A percentile compares a stretch with the other conserved stretches of the same genome.
Evolutionary conservation across 1,284 basidiomycete genomes (phyloP).

Genomic region (Sanghuangporus weigelae): DNA sequence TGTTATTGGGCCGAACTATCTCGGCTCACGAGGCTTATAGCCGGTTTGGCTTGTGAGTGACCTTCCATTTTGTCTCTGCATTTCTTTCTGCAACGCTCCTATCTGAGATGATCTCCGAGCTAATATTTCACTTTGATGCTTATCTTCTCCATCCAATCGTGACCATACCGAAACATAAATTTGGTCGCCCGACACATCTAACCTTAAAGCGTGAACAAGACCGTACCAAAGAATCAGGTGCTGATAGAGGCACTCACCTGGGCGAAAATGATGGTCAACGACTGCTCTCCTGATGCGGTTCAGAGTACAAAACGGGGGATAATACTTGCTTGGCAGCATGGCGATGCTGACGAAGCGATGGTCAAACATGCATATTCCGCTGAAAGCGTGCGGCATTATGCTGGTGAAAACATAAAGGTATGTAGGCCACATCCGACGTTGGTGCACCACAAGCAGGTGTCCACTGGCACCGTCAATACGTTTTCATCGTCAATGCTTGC

Average conservation of each 20-base stretch:
- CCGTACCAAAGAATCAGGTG: conserved; percentile 55
- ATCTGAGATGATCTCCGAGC: conserved; percentile 12
- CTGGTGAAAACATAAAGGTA: conserved; percentile 71
- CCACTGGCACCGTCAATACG: neutral
- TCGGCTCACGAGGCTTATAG: conserved; percentile 62
- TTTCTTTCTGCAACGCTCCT: neutral
- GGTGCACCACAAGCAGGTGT: no score
- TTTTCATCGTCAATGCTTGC: neutral
- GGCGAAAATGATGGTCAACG: conserved; percentile 55
- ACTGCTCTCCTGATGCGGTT: conserved; percentile 73
- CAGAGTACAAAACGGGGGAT: conserved; percentile 71
- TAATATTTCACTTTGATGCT: neutral
- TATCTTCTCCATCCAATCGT: neutral
- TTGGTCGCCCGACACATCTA: neutral
- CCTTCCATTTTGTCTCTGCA: conserved; percentile 21
- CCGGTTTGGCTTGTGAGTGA: conserved; percentile 69
- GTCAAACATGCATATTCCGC: conserved; percentile 42
- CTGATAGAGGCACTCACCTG: conserved; percentile 58
- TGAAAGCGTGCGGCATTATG: conserved; percentile 53
- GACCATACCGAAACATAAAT: neutral
- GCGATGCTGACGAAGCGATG: conserved; percentile 51
- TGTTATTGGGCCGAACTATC: conserved; percentile 66
- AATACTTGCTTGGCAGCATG: conserved; percentile 45
- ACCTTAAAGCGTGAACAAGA: conserved; percentile 54
- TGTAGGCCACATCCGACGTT: neutral